These are phyloP conservation scores for Prillingera fragicola DNA, from an alignment of 1,284 basidiomycete genomes.

Conservation along the genomic window DNA sequence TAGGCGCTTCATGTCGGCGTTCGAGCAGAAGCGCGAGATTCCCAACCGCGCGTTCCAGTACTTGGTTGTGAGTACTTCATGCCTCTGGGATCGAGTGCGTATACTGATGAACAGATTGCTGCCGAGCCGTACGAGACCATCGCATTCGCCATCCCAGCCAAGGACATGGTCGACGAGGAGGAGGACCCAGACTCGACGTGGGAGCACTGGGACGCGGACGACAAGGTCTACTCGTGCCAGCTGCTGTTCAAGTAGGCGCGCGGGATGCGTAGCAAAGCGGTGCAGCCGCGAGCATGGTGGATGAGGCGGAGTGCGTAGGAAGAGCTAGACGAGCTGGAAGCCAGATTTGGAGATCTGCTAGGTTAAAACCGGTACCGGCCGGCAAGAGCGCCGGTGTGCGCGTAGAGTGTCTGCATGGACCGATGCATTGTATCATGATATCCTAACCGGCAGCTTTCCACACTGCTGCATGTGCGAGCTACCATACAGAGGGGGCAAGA, in stretches of 20 bases:
- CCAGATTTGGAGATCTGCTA: too few species aligned
- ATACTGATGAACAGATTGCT: conserved; percentile 63
- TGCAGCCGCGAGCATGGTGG: too few species aligned
- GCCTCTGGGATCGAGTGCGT: background rate
- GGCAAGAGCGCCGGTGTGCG: too few species aligned
- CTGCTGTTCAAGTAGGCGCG: conserved; percentile 73
- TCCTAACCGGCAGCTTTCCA: too few species aligned
- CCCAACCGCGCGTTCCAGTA: conserved; percentile 97
- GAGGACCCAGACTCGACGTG: conserved; percentile 85
- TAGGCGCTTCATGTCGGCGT: conserved; percentile 94
- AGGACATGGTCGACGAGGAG: conserved; percentile 78
- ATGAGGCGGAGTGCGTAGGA: too few species aligned
- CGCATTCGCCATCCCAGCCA: conserved; percentile 94
- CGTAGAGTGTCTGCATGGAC: too few species aligned
- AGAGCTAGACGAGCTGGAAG: too few species aligned
- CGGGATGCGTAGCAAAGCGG: too few species aligned
- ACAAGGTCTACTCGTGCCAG: conserved; percentile 92
- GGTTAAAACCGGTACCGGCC: too few species aligned
- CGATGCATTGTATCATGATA: too few species aligned
- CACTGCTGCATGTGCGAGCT: too few species aligned
- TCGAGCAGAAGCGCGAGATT: conserved; percentile 93
- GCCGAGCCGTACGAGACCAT: conserved; percentile 99
- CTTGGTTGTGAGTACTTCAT: conserved; percentile 66
- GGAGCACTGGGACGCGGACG: conserved; percentile 96
- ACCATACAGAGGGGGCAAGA: too few species aligned